Conservation (phyloP, 2,329 filamentous ascomycete genomes). For the Acrodontium crateriforme region DNA sequence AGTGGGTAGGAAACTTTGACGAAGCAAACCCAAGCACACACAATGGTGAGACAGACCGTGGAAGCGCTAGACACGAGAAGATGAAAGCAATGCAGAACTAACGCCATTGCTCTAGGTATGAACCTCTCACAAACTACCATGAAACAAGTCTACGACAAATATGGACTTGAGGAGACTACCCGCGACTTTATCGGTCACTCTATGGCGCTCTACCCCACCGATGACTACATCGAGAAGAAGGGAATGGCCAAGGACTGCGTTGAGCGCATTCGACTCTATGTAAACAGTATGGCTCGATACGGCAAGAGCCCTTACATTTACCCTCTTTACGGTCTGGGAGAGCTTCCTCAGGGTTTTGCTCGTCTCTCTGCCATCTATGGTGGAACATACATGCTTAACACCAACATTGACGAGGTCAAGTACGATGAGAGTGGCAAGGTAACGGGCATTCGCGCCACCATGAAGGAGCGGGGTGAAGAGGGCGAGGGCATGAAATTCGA, state of each 20-base stretch:
- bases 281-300: slow-evolving; percentile 93
- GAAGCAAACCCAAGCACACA: slow-evolving; percentile 69
- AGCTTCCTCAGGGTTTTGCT: slow-evolving; percentile 94
- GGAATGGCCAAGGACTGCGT: slow-evolving; percentile 74
- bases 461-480: slow-evolving; percentile 70
- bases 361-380: slow-evolving; percentile 96
- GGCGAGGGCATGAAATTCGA: slow-evolving; percentile 74
- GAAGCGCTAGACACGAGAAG: background rate
- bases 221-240: slow-evolving; percentile 63
- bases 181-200: slow-evolving; percentile 95
- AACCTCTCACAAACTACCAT: slow-evolving; percentile 69
- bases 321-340: slow-evolving; percentile 90
- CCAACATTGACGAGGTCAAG: slow-evolving; percentile 74
- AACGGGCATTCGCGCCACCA: slow-evolving; percentile 92
- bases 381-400: slow-evolving; percentile 99
- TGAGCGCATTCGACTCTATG: slow-evolving; percentile 86
- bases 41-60: slow-evolving; percentile 48
- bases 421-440: slow-evolving; percentile 69
- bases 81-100: background rate
- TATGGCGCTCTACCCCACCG: slow-evolving; percentile 90
- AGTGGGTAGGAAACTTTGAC: slow-evolving; percentile 86
- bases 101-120: slow-evolving; percentile 45
- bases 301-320: slow-evolving; percentile 99
- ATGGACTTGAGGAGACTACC: slow-evolving; percentile 76
- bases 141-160: slow-evolving; percentile 99